These are phyloP conservation scores for Alloteropsis semialata DNA, from an alignment of 176 grass and related monocot species.

Conservation along the genomic window DNA sequence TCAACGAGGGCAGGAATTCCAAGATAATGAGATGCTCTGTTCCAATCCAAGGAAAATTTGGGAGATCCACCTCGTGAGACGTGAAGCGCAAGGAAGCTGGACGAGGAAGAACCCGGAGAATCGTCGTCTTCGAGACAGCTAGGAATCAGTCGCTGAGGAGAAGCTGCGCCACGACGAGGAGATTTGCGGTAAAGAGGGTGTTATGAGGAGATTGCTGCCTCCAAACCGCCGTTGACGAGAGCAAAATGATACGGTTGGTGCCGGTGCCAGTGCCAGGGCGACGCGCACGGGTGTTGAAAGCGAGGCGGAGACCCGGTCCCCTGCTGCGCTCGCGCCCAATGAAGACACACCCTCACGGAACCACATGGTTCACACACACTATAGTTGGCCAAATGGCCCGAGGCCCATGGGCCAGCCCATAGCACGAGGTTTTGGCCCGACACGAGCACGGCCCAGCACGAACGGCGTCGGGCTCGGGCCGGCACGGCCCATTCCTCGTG, in stretches of 20 bases:
- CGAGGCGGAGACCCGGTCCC: neutral
- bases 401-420: too few relatives aligned
- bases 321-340: neutral
- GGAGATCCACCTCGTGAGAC: neutral
- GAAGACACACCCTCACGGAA: neutral
- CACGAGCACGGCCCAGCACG: too few relatives aligned
- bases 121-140: neutral
- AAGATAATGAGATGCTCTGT: neutral
- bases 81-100: constrained; percentile 7
- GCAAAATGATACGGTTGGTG: neutral
- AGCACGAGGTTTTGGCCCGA: too few relatives aligned
- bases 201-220: constrained; percentile 25
- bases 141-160: too few relatives aligned
- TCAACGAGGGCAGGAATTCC: neutral
- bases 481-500: too few relatives aligned
- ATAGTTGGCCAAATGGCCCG: too few relatives aligned
- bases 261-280: neutral
- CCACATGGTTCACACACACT: neutral
- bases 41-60: too few relatives aligned
- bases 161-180: neutral
- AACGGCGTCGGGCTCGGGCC: too few relatives aligned
- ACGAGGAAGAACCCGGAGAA: neutral
- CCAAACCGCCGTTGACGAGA: constrained; percentile 40
- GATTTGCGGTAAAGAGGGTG: neutral
- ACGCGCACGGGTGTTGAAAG: constrained; percentile 9